Percentiles rank a stretch among this genome's conserved stretches.
phyloP scores from a whole-genome alignment of 192 early-diverging fungal species.

The Coemansia javaensis region DNA sequence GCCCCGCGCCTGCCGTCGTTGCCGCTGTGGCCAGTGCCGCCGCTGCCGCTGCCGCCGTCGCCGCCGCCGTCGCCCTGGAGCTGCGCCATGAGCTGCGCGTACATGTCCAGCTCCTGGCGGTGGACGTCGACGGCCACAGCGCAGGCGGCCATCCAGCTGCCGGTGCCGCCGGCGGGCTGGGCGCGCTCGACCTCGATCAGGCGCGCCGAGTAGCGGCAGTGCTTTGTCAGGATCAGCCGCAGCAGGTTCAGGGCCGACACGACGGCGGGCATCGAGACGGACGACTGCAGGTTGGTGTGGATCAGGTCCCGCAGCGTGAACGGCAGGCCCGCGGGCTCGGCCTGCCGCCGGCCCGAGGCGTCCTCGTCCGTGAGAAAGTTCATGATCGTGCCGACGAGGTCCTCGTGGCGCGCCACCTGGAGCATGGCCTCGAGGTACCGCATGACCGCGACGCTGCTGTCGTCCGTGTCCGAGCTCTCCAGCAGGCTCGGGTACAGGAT shows the following conservation, averaged over 20 bases:
- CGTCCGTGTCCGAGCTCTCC: conserved; percentile 88
- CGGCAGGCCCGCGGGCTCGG: conserved; percentile 23
- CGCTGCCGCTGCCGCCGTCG: too few species aligned
- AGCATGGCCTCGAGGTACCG: conserved; percentile 85
- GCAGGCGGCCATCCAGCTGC: conserved; percentile 47
- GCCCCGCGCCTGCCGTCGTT: conserved; percentile 11
- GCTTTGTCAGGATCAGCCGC: conserved; percentile 64
- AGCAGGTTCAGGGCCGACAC: conserved; percentile 78
- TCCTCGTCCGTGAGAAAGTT: conserved; percentile 75
- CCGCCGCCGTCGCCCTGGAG: conserved; percentile 20
- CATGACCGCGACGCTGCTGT: conserved; percentile 81
- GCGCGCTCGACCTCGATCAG: conserved; percentile 68
- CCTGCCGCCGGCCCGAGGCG: conserved; percentile 27
- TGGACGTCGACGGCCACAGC: conserved; percentile 45
- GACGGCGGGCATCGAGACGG: conserved; percentile 76
- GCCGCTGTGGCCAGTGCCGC: too few species aligned
- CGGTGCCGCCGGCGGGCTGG: conserved; percentile 16
- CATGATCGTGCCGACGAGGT: conserved; percentile 66
- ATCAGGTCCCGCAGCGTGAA: conserved; percentile 81
- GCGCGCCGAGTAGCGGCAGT: conserved; percentile 72
- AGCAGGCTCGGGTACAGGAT: conserved; percentile 82
- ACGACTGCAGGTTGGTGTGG: conserved; percentile 80
- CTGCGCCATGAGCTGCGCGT: conserved; percentile 44
- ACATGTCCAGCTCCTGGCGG: conserved; percentile 50
- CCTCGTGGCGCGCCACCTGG: conserved; percentile 66